phyloP scores from a whole-genome alignment of 2,329 filamentous ascomycete genomes.

The Epichloe hybrida region DNA sequence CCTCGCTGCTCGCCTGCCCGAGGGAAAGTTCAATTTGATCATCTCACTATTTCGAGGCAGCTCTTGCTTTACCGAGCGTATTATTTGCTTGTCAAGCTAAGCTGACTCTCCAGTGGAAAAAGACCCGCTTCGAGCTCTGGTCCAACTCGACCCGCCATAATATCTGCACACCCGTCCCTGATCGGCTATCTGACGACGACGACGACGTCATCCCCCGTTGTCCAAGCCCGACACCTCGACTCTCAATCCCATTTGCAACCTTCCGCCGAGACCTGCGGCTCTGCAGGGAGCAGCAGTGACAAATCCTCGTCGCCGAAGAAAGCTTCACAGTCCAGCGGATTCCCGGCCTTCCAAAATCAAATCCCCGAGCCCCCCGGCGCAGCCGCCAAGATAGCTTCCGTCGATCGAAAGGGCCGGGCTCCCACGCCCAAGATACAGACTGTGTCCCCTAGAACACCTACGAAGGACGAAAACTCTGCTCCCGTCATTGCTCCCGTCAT shows the following conservation, averaged over 20 bases:
- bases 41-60: too few relatives aligned
- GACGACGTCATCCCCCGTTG: constrained; percentile 54
- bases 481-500: constrained; percentile 48
- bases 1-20: too few relatives aligned
- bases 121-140: constrained; percentile 12
- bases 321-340: background rate
- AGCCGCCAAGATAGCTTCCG: constrained; percentile 16
- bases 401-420: constrained; percentile 15
- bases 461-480: constrained; percentile 26
- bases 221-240: constrained; percentile 40
- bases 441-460: constrained; percentile 34
- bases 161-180: constrained; percentile 48
- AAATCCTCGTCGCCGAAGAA: constrained; percentile 12
- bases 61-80: background rate
- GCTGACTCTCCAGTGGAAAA: background rate
- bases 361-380: constrained; percentile 17
- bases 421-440: constrained; percentile 18
- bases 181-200: constrained; percentile 55
- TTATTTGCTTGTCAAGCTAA: background rate
- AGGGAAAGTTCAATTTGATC: too few relatives aligned
- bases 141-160: constrained; percentile 15
- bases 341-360: constrained; percentile 1
- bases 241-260: constrained; percentile 18
- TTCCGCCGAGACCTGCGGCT: constrained; percentile 28
- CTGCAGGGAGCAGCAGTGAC: constrained; percentile 52